A percentile compares a stretch with the other conserved stretches of the same genome.
These are phyloP conservation scores for Thalassiosira exigua DNA, from an alignment of 352 stramenopile species.

Conservation along the genomic window DNA sequence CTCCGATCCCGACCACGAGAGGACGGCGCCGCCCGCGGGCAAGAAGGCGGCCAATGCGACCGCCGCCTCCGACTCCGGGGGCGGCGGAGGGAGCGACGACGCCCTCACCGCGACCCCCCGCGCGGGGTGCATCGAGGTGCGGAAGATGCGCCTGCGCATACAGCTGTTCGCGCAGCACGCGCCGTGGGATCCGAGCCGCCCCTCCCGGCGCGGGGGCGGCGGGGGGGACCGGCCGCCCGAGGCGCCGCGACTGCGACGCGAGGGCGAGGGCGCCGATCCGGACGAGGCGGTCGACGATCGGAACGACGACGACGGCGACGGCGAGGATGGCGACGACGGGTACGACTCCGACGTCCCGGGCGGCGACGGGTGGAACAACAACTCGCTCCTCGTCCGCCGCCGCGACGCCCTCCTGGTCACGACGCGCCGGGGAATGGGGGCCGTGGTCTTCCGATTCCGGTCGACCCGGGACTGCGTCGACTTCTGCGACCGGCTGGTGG, in stretches of 20 bases:
- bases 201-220: background rate
- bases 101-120: slow-evolving; percentile 37
- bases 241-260: background rate
- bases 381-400: slow-evolving; percentile 53
- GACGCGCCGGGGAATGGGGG: slow-evolving; percentile 42
- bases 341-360: slow-evolving; percentile 31
- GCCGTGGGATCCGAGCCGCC: slow-evolving; percentile 21
- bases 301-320: slow-evolving; percentile 1
- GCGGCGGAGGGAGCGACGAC: background rate
- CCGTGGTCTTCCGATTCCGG: slow-evolving; percentile 56
- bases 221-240: background rate
- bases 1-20: slow-evolving; percentile 20
- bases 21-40: background rate
- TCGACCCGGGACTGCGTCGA: slow-evolving; percentile 40
- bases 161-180: slow-evolving; percentile 45
- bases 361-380: slow-evolving; percentile 58
- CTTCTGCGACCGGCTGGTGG: slow-evolving; percentile 53
- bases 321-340: background rate
- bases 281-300: background rate
- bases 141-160: slow-evolving; percentile 52
- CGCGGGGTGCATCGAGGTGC: slow-evolving; percentile 53
- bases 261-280: background rate
- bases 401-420: slow-evolving; percentile 45
- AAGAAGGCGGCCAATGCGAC: slow-evolving; percentile 4
- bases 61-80: background rate